These are phyloP conservation scores for Pachysandra terminalis DNA, from an alignment of 164 flowering plant genomes.

Conservation along the genomic window DNA sequence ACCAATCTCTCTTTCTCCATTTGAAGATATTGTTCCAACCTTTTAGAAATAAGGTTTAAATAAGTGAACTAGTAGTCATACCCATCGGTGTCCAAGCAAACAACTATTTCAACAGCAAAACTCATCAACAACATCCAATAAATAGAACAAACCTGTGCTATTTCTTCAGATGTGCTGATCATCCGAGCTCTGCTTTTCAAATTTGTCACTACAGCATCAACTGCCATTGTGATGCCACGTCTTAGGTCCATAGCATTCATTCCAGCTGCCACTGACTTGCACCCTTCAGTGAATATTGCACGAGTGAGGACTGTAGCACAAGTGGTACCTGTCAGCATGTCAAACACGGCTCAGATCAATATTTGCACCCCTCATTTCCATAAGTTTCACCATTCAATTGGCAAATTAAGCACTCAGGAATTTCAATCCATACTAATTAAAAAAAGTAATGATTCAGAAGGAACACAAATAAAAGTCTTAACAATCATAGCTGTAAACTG, in stretches of 20 bases:
- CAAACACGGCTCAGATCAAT: neutral
- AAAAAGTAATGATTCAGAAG: too few species aligned
- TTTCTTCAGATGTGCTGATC: constrained; percentile 97
- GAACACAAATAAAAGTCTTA: too few species aligned
- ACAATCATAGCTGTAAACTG: neutral
- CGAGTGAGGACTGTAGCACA: constrained; percentile 93
- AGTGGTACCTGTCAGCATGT: constrained; percentile 70
- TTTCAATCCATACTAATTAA: too few species aligned
- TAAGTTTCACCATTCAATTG: neutral
- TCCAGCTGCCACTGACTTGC: constrained; percentile 98
- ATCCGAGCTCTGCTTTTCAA: constrained; percentile 82
- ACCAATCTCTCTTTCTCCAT: constrained; percentile 97
- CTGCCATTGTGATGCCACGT: constrained; percentile 91
- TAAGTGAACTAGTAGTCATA: neutral
- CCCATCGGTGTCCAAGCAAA: neutral
- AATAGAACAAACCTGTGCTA: constrained; percentile 66
- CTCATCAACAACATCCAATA: neutral
- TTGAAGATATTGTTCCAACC: constrained; percentile 99
- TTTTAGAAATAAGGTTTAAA: constrained; percentile 12
- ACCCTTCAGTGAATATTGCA: constrained; percentile 90
- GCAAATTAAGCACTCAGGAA: neutral
- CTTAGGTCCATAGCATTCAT: constrained; percentile 98
- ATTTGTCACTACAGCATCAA: constrained; percentile 84
- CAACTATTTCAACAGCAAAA: too few species aligned
- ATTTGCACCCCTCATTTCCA: neutral